A percentile compares a stretch with the other conserved stretches of the same genome.
Evolutionary conservation across 257 asterid genomes (phyloP).

Genomic region (Scutellaria galericulata): DNA sequence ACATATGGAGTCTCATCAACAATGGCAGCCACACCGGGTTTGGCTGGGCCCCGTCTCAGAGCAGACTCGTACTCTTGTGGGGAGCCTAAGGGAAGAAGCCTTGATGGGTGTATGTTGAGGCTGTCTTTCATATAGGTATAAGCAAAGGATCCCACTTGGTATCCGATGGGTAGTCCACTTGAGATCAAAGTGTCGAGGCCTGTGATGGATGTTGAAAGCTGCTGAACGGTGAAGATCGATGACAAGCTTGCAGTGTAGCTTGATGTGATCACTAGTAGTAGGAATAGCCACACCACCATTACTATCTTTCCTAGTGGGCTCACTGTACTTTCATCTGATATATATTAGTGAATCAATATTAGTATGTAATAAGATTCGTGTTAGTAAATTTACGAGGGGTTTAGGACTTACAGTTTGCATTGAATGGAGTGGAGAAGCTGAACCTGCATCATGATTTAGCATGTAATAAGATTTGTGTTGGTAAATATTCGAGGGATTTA

Average conservation of each 20-base stretch:
- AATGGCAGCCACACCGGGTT: constrained; percentile 73
- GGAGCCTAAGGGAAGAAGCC: constrained; percentile 63
- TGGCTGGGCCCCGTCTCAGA: constrained; percentile 53
- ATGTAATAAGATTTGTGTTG: too few species aligned
- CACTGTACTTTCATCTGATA: constrained; percentile 59
- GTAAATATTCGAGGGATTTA: too few species aligned
- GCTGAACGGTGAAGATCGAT: constrained; percentile 70
- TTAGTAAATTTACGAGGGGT: constrained; percentile 1
- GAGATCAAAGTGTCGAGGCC: constrained; percentile 60
- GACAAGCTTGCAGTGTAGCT: constrained; percentile 81
- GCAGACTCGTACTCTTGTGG: constrained; percentile 59
- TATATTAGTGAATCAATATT: neutral
- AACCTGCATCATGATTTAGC: constrained; percentile 52
- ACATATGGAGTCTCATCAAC: constrained; percentile 71
- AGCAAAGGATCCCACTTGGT: constrained; percentile 73
- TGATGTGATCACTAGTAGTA: constrained; percentile 62
- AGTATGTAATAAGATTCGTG: neutral
- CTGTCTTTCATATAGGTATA: constrained; percentile 54
- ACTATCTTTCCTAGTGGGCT: constrained; percentile 65
- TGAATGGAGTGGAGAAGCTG: constrained; percentile 69
- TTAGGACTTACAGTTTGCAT: constrained; percentile 60
- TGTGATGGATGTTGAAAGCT: constrained; percentile 60
- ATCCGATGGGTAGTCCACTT: constrained; percentile 59
- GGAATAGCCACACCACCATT: constrained; percentile 70
- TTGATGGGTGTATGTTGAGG: constrained; percentile 55